Percentiles rank a stretch among this genome's conserved stretches.
phyloP scores from a whole-genome alignment of 2,329 filamentous ascomycete species.

The Beauveria sp. region DNA sequence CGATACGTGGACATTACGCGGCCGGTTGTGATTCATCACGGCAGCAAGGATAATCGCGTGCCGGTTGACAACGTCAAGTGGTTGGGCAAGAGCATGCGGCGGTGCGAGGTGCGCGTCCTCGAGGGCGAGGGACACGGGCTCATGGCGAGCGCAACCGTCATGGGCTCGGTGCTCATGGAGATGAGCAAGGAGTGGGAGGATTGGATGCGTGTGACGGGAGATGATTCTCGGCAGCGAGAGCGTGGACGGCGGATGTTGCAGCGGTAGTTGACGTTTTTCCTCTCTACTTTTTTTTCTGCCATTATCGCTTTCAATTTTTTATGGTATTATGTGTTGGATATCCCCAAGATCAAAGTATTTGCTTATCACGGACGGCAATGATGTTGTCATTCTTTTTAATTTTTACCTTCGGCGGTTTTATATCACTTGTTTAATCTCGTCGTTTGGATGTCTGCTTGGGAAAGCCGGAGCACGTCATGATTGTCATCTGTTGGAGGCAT shows the following conservation, averaged over 20 bases:
- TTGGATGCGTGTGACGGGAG: conserved; percentile 59
- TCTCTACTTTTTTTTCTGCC: too few species aligned
- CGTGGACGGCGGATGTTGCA: not conserved
- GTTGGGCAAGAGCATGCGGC: conserved; percentile 88
- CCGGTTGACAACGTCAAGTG: conserved; percentile 92
- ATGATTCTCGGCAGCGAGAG: conserved; percentile 21
- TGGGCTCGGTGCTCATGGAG: conserved; percentile 91
- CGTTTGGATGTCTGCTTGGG: not conserved
- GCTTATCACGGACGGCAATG: not conserved
- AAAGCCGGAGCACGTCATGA: not conserved
- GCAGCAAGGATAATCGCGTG: conserved; percentile 80
- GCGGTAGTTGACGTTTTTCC: not conserved
- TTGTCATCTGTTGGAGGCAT: not conserved
- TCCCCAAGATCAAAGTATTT: not conserved
- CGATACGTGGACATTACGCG: conserved; percentile 93
- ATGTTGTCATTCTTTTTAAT: not conserved
- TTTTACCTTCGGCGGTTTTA: not conserved
- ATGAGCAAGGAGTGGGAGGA: conserved; percentile 92
- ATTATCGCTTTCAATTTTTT: too few species aligned
- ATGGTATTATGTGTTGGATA: not conserved
- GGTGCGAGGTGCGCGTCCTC: conserved; percentile 84
- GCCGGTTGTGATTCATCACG: conserved; percentile 89
- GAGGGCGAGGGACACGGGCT: conserved; percentile 90
- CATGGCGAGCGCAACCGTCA: conserved; percentile 89
- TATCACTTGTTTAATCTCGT: not conserved